These are phyloP conservation scores for Penicillium desertorum DNA, from an alignment of 495 filamentous ascomycete genomes.

Conservation along the genomic window DNA sequence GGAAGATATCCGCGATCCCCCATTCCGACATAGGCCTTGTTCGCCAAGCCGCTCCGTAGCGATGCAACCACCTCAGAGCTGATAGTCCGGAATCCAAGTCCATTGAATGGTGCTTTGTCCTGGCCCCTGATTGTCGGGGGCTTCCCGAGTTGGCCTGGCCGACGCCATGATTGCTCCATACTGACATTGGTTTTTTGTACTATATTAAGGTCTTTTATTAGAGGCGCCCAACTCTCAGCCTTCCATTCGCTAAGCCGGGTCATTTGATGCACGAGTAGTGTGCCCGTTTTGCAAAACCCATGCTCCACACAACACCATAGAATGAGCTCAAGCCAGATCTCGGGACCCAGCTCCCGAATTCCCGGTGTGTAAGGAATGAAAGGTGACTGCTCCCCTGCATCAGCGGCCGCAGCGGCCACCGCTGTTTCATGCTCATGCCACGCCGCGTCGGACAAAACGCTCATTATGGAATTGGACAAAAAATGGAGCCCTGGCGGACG, in stretches of 20 bases:
- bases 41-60: constrained; percentile 53
- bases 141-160: constrained; percentile 23
- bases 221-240: constrained; percentile 39
- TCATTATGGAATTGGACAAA: constrained; percentile 59
- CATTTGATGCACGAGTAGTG: constrained; percentile 48
- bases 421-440: constrained; percentile 54
- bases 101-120: constrained; percentile 36
- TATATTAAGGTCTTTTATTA: constrained; percentile 28
- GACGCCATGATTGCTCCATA: constrained; percentile 37
- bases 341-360: constrained; percentile 54
- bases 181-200: constrained; percentile 39
- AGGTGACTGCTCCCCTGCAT: constrained; percentile 52
- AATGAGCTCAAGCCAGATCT: constrained; percentile 66
- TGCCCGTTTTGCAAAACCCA: constrained; percentile 55
- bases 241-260: constrained; percentile 38
- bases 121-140: constrained; percentile 20
- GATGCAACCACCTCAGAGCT: constrained; percentile 58
- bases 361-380: constrained; percentile 50
- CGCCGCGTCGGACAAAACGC: constrained; percentile 60
- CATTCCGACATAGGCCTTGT: constrained; percentile 35
- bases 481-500: constrained; percentile 60
- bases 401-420: constrained; percentile 43
- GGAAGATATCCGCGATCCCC: constrained; percentile 29
- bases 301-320: constrained; percentile 68
- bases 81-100: constrained; percentile 51